Base-by-base conservation (phyloP, 148 eudicot genomes). In the Arbutus unedo region DNA sequence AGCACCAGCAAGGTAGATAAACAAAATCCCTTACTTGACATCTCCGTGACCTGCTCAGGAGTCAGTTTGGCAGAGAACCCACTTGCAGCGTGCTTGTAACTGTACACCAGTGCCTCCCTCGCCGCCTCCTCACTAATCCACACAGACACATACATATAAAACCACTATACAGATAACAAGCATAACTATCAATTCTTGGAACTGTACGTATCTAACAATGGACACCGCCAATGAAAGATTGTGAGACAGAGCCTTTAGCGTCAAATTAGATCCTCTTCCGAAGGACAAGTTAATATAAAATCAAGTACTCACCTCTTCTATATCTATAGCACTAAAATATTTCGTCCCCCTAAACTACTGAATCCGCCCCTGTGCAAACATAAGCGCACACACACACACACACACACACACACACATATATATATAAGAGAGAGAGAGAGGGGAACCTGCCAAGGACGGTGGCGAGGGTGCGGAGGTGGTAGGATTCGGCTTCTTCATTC, bases 31-130 rank as follows among this genome's bases (percentile, higher is more conserved):
- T 53, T 85, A 91, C 93, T 83, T 78, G 87, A 51, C 23, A 91
- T 83, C 85, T 87, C 71, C 0, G 88, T 82, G 31, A 88, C 91
- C 80, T 91, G 93, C 67, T 83, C 88, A n/a, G 90, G 88, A 59
- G 91, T 91, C 50, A 91, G 85, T 84, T 91, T 91, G 76, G 93
- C 93, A 5, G 93, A 87, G 87, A 91, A 91, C 43, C 93, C 93
- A 71, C 90, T 89, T 4, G 93, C 90, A 45, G 93, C 93, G 49
- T 71, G 88, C 87, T 89, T 91, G 93, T 91, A 91, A 73, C 83
- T 81, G 62, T 89, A 89, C 54, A 91, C 25, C 83, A 91, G 78
- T 3, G 91, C 87, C 14, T 73, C 87, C 81, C 85, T 87, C 8
- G 93, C 93, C 15, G 91, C 91, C 6, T 83, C 91, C 55, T 91